Evolutionary conservation across 2,329 filamentous ascomycete genomes (phyloP).

Genomic region (Alternaria solani): DNA sequence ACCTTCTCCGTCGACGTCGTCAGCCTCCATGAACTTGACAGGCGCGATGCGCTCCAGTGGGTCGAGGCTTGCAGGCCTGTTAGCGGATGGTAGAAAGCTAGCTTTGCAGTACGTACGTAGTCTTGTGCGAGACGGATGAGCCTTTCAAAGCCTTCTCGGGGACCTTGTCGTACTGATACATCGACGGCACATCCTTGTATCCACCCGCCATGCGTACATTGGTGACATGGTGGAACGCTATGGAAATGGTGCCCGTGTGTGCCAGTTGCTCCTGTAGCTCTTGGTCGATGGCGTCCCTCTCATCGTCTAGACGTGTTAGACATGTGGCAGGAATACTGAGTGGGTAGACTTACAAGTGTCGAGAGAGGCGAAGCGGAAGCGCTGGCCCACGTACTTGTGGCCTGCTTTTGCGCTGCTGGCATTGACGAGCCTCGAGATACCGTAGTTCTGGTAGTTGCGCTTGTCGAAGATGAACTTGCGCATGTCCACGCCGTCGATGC

Average conservation of each 20-base stretch:
- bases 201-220: slow-evolving; percentile 2
- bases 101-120: not conserved
- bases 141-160: slow-evolving; percentile 18
- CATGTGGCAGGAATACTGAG: not conserved
- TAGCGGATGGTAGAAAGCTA: not conserved
- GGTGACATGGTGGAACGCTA: slow-evolving; percentile 4
- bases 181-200: slow-evolving; percentile 4
- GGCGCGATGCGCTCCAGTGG: slow-evolving; percentile 2
- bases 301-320: not conserved
- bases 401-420: not conserved
- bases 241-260: slow-evolving; percentile 3
- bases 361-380: slow-evolving; percentile 9
- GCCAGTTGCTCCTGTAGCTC: slow-evolving; percentile 1
- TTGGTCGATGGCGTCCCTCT: not conserved
- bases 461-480: slow-evolving; percentile 2
- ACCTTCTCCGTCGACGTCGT: slow-evolving; percentile 4
- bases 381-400: slow-evolving; percentile 1
- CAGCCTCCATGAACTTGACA: slow-evolving; percentile 3
- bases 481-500: slow-evolving; percentile 15
- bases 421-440: not conserved
- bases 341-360: slow-evolving; percentile 6
- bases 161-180: slow-evolving; percentile 3
- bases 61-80: slow-evolving; percentile 2
- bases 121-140: slow-evolving; percentile 10
- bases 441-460: not conserved